Conservation (phyloP, 2,329 filamentous ascomycete genomes). For the Ilyonectria destructans region DNA sequence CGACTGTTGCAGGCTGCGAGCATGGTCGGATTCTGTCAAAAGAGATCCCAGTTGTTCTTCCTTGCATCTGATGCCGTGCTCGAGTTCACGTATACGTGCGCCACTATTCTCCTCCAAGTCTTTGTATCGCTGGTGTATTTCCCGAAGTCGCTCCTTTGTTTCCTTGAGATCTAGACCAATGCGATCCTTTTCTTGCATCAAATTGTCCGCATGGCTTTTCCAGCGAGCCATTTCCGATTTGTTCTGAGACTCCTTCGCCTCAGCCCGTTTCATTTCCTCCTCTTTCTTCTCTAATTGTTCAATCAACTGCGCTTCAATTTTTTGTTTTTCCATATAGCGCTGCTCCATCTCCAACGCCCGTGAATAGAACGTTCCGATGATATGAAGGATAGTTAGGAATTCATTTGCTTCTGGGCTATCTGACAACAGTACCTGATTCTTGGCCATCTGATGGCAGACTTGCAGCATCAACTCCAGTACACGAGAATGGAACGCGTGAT, state of each 20-base stretch:
- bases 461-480: slow-evolving; percentile 1
- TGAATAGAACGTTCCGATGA: neutral
- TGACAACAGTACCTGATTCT: neutral
- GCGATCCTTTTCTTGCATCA: neutral
- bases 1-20: slow-evolving; percentile 1
- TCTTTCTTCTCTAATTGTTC: neutral
- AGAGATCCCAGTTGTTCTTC: neutral
- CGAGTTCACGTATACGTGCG: neutral
- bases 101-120: neutral
- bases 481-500: neutral
- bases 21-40: neutral
- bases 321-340: neutral
- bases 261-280: neutral
- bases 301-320: neutral
- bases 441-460: neutral
- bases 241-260: neutral
- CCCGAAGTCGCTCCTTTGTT: neutral
- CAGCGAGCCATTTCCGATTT: neutral
- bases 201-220: neutral
- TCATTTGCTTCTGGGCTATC: neutral
- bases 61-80: neutral
- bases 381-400: slow-evolving; percentile 3
- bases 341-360: neutral
- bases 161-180: slow-evolving; percentile 1
- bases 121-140: slow-evolving; percentile 2